Evolutionary conservation across 1,284 basidiomycete species (phyloP).

Genomic region (Chondrostereum purpureum): DNA sequence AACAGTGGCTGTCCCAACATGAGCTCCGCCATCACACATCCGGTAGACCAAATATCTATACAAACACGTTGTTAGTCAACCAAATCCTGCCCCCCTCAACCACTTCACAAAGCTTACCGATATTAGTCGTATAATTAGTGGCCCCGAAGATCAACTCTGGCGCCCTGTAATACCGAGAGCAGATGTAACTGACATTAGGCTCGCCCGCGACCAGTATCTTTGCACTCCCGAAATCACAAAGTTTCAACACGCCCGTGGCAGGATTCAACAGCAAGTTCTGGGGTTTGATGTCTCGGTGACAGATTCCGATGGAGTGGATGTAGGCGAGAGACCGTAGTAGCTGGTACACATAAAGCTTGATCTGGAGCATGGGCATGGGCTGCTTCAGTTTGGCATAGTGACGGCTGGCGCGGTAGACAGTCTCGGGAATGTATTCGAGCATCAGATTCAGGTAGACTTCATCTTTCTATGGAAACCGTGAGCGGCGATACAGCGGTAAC

Average conservation of each 20-base stretch:
- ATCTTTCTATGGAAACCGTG: constrained; percentile 73
- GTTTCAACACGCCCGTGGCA: constrained; percentile 91
- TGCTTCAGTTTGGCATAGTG: constrained; percentile 99
- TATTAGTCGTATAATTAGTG: constrained; percentile 99
- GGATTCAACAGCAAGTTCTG: constrained; percentile 98
- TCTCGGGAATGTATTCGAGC: constrained; percentile 98
- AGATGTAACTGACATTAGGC: constrained; percentile 99
- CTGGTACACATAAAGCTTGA: constrained; percentile 98
- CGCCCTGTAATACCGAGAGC: constrained; percentile 98
- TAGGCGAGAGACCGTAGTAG: constrained; percentile 95
- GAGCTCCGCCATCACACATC: constrained; percentile 99
- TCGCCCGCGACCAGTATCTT: constrained; percentile 98
- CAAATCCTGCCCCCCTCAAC: not conserved
- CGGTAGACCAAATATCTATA: constrained; percentile 97
- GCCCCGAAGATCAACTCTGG: constrained; percentile 99
- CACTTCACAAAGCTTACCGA: constrained; percentile 55
- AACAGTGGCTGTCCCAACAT: constrained; percentile 99
- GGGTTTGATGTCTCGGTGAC: constrained; percentile 99
- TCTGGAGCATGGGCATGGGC: constrained; percentile 98
- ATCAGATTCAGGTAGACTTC: constrained; percentile 99
- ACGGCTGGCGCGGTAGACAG: constrained; percentile 96
- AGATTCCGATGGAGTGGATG: constrained; percentile 97
- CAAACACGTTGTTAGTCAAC: constrained; percentile 13
- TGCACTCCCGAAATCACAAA: constrained; percentile 98
- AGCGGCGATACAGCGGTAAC: constrained; percentile 13